A percentile compares a stretch with the other conserved stretches of the same genome.
Conservation (phyloP, 2,329 filamentous ascomycete species). For the Colletotrichum tropicale region DNA sequence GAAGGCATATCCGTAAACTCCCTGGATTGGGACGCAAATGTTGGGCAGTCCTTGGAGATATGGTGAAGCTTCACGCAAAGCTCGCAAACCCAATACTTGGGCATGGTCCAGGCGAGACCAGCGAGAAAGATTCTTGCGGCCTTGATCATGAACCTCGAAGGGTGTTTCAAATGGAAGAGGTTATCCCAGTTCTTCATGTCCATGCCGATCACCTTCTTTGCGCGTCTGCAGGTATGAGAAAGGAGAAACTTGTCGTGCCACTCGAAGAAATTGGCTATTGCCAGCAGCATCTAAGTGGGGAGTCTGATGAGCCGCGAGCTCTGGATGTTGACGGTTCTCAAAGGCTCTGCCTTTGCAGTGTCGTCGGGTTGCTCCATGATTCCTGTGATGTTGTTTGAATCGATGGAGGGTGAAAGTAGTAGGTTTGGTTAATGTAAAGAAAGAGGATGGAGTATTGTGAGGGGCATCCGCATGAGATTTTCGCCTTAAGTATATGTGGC, state of each 20-base stretch:
- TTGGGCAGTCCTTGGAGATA: background rate
- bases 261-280: rapidly evolving
- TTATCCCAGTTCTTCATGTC: background rate
- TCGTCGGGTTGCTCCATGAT: background rate
- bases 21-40: background rate
- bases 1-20: background rate
- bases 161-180: background rate
- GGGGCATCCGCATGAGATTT: background rate
- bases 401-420: background rate
- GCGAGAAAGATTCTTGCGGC: background rate
- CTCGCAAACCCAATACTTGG: background rate
- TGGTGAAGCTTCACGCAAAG: background rate
- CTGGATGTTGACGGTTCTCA: background rate
- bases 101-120: background rate
- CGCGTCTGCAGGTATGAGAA: background rate
- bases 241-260: background rate
- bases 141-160: background rate
- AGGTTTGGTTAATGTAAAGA: background rate
- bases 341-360: background rate
- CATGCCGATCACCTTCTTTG: background rate
- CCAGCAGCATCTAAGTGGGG: background rate
- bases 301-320: background rate
- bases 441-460: background rate
- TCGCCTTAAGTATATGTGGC: background rate
- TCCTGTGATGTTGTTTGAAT: background rate